A percentile compares a stretch with the other conserved stretches of the same genome.
These are phyloP conservation scores for Torulaspora franciscae DNA, from an alignment of 805 yeast species.

Conservation along the genomic window DNA sequence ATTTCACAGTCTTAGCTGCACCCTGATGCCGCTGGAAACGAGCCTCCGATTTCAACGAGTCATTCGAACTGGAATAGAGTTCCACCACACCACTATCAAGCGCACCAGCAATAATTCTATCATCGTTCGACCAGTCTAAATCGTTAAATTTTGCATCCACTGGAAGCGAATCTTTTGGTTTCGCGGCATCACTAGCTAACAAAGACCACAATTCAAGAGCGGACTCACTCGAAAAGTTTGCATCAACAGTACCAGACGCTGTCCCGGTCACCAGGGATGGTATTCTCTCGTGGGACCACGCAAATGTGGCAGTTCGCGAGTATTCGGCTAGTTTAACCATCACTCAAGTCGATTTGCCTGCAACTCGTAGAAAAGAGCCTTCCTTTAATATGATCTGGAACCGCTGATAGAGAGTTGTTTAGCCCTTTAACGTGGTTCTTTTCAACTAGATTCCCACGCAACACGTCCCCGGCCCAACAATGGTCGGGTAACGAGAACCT, in stretches of 20 bases:
- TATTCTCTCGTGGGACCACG: slow-evolving; percentile 77
- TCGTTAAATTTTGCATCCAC: slow-evolving; percentile 67
- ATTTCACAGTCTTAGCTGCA: slow-evolving; percentile 65
- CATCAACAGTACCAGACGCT: slow-evolving; percentile 93
- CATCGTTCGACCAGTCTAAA: slow-evolving; percentile 73
- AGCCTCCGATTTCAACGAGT: slow-evolving; percentile 45
- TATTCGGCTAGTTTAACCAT: slow-evolving; percentile 86
- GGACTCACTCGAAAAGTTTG: slow-evolving; percentile 74
- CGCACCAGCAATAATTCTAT: slow-evolving; percentile 76
- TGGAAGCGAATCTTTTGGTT: slow-evolving; percentile 43
- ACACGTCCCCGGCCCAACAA: background rate
- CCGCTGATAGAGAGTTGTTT: background rate
- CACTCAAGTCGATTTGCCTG: slow-evolving; percentile 3
- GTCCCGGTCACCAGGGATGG: slow-evolving; percentile 88
- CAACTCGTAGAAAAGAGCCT: background rate
- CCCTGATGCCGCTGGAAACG: slow-evolving; percentile 59
- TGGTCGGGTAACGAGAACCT: background rate
- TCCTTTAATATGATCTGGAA: background rate
- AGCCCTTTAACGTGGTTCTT: slow-evolving; percentile 3
- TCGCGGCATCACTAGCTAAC: slow-evolving; percentile 37
- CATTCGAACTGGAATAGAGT: slow-evolving; percentile 61
- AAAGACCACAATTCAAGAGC: slow-evolving; percentile 77
- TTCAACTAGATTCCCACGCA: slow-evolving; percentile 2
- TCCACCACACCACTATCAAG: slow-evolving; percentile 76
- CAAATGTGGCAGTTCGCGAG: slow-evolving; percentile 84